These are phyloP conservation scores for Nicotiana benthamiana DNA, from an alignment of 257 asterid species.

Conservation along the genomic window DNA sequence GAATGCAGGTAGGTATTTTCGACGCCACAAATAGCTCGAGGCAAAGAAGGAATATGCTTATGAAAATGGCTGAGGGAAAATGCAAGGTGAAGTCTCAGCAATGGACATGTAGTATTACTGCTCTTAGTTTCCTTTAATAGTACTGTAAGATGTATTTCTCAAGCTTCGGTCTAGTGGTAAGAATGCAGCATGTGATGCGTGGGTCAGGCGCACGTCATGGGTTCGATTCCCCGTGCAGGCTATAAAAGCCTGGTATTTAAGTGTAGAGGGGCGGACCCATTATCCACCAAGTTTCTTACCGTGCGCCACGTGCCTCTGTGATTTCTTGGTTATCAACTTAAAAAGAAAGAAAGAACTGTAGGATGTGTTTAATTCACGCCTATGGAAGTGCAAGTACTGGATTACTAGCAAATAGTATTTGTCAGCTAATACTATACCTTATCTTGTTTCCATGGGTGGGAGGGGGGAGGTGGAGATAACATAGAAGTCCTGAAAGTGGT, in stretches of 20 bases:
- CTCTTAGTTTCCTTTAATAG: not conserved
- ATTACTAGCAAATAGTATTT: not conserved
- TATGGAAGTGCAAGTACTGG: not conserved
- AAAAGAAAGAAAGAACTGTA: not conserved
- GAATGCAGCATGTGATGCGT: not conserved
- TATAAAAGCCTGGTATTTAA: not conserved
- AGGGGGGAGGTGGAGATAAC: not conserved
- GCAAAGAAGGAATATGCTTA: slow-evolving; percentile 88
- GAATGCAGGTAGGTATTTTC: slow-evolving; percentile 82
- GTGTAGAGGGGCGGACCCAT: not conserved
- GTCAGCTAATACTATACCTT: not conserved
- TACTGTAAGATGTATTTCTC: not conserved
- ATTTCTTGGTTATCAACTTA: not conserved
- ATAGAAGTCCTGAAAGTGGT: not conserved
- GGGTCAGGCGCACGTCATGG: not conserved
- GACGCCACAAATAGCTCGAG: slow-evolving; percentile 96
- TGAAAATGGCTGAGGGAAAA: slow-evolving; percentile 93
- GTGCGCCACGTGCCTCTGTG: not conserved
- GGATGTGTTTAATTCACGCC: not conserved
- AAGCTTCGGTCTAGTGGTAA: not conserved
- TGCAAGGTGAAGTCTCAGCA: slow-evolving; percentile 64
- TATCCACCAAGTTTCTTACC: not conserved
- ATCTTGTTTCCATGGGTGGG: not conserved
- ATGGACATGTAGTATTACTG: slow-evolving; percentile 1
- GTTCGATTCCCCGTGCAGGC: too few species aligned